A percentile compares a stretch with the other conserved stretches of the same genome.
phyloP scores from a whole-genome alignment of 1,139 yeast species.

The Zygotorulaspora mrakii region DNA sequence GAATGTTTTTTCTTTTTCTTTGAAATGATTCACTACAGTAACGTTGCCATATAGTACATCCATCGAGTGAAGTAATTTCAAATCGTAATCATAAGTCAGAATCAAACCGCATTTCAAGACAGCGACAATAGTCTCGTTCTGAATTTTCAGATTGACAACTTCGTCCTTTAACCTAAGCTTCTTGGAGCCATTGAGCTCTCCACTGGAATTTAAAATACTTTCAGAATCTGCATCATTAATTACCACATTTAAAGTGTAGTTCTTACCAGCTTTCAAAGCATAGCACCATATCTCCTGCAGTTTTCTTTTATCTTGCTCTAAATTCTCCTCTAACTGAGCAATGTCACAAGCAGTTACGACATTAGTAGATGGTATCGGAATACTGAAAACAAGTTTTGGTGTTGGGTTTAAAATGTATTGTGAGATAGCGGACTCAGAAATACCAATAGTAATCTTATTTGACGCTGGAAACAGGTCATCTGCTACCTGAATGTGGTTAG shows the following conservation, averaged over 20 bases:
- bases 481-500: conserved; percentile 29
- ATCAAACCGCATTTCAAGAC: conserved; percentile 46
- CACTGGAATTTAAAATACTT: conserved; percentile 15
- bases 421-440: conserved; percentile 73
- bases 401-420: conserved; percentile 73
- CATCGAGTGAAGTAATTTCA: conserved; percentile 24
- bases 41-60: conserved; percentile 28
- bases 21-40: conserved; percentile 24
- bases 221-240: conserved; percentile 18
- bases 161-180: conserved; percentile 33
- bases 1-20: conserved; percentile 19
- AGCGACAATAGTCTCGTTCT: conserved; percentile 39
- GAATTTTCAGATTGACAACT: conserved; percentile 35
- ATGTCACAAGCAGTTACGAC: conserved; percentile 35
- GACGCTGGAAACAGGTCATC: conserved; percentile 29
- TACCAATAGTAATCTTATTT: conserved; percentile 50
- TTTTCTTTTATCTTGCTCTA: conserved; percentile 8
- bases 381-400: conserved; percentile 54
- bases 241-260: conserved; percentile 19
- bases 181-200: conserved; percentile 26
- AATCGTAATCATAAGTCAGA: conserved; percentile 36
- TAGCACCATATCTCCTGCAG: conserved; percentile 26
- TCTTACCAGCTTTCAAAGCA: conserved; percentile 24
- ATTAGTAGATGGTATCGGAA: conserved; percentile 36
- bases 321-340: conserved; percentile 10